A percentile compares a stretch with the other conserved stretches of the same genome.
Evolutionary conservation across 768 basidiomycete genomes (phyloP).

Genomic region (Hericium coralloides): DNA sequence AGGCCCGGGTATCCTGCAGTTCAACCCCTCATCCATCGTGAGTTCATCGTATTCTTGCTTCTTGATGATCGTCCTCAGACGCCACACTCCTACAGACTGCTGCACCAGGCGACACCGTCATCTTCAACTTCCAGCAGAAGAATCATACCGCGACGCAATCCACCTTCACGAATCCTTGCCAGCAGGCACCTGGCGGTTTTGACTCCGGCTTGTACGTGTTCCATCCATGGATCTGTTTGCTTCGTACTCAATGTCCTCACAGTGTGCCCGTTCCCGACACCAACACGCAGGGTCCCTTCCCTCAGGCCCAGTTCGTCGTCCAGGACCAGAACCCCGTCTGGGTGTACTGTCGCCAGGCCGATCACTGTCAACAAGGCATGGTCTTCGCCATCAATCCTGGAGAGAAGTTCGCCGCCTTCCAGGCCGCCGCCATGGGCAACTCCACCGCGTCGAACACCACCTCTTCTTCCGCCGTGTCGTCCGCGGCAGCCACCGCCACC

Average conservation of each 20-base stretch:
- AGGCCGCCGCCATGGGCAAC: slow-evolving; percentile 37
- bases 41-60: slow-evolving; percentile 3
- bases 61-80: not conserved
- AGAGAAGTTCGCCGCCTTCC: slow-evolving; percentile 43
- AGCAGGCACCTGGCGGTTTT: slow-evolving; percentile 33
- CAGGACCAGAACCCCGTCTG: slow-evolving; percentile 39
- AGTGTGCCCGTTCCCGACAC: slow-evolving; percentile 40
- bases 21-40: slow-evolving; percentile 28
- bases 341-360: slow-evolving; percentile 49
- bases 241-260: slow-evolving; percentile 18
- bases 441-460: slow-evolving; percentile 13
- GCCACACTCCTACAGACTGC: slow-evolving; percentile 28
- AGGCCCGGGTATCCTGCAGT: slow-evolving; percentile 32
- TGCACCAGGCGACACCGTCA: slow-evolving; percentile 34
- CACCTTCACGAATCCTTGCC: slow-evolving; percentile 40
- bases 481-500: slow-evolving; percentile 23
- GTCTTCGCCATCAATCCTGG: slow-evolving; percentile 60
- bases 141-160: slow-evolving; percentile 55
- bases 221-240: not conserved
- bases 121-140: slow-evolving; percentile 45
- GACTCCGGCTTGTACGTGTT: slow-evolving; percentile 48
- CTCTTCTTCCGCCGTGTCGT: slow-evolving; percentile 6
- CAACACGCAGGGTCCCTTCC: slow-evolving; percentile 34
- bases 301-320: slow-evolving; percentile 34
- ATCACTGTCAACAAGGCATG: slow-evolving; percentile 54